Evolutionary conservation across 169 alveolate species (phyloP).

Genomic region (Besnoitia besnoiti): DNA sequence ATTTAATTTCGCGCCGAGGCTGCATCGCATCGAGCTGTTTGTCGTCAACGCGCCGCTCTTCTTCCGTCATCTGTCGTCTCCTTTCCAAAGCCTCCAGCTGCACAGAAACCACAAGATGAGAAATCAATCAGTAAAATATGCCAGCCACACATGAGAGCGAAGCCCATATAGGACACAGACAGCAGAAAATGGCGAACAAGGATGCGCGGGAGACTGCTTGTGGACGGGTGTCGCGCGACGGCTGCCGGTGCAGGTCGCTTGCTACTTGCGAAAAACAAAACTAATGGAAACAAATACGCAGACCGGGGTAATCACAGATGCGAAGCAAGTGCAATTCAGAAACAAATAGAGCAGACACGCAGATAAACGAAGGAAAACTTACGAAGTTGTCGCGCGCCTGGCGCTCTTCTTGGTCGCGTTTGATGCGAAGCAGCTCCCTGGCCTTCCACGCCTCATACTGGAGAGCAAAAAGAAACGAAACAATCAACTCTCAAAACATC

Average conservation of each 20-base stretch:
- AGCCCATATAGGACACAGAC: not conserved
- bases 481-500: not conserved
- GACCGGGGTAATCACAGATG: too few relatives aligned
- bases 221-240: not conserved
- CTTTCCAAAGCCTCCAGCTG: constrained; percentile 79
- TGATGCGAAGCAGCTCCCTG: constrained; percentile 79
- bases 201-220: not conserved
- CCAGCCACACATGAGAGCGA: not conserved
- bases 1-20: constrained; percentile 71
- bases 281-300: too few relatives aligned
- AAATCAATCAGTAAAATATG: not conserved
- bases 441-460: constrained; percentile 82
- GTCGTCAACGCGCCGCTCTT: constrained; percentile 76
- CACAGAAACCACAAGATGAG: not conserved
- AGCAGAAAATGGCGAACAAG: not conserved
- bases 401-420: constrained; percentile 77
- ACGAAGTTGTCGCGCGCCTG: constrained; percentile 73
- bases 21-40: constrained; percentile 70
- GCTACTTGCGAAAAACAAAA: too few relatives aligned
- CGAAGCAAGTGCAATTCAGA: too few relatives aligned
- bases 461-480: not conserved
- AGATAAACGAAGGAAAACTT: constrained; percentile 9
- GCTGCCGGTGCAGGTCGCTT: not conserved
- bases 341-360: too few relatives aligned
- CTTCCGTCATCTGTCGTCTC: constrained; percentile 80